Percentiles rank a stretch among this genome's conserved stretches.
phyloP scores from a whole-genome alignment of 495 filamentous ascomycete species.

The Parathielavia hyrcaniae region DNA sequence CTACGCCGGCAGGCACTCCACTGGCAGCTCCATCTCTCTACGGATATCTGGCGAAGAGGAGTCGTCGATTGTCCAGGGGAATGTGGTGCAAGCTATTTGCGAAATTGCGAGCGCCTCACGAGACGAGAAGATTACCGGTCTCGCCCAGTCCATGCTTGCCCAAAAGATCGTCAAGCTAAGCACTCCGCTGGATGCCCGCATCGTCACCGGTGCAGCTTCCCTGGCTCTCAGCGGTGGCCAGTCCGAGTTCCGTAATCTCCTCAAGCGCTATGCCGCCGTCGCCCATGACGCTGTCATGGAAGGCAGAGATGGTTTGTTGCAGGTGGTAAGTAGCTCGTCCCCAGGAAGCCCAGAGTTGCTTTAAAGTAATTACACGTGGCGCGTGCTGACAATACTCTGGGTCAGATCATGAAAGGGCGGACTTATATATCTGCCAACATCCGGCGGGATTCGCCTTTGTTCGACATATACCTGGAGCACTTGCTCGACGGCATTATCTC shows the following conservation, averaged over 20 bases:
- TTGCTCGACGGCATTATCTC: constrained; percentile 83
- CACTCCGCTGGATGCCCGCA: constrained; percentile 66
- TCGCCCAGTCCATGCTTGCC: constrained; percentile 91
- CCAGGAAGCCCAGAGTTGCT: constrained; percentile 26
- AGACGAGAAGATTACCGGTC: constrained; percentile 85
- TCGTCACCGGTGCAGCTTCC: constrained; percentile 71
- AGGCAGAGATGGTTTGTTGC: constrained; percentile 51
- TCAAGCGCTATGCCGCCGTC: constrained; percentile 73
- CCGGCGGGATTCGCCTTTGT: constrained; percentile 59
- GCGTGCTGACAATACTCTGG: constrained; percentile 17
- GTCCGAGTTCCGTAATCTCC: constrained; percentile 71
- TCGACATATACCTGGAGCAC: constrained; percentile 71
- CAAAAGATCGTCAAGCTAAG: constrained; percentile 86
- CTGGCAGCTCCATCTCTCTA: constrained; percentile 73
- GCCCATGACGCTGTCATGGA: constrained; percentile 64
- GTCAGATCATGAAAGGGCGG: constrained; percentile 66
- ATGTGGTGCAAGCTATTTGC: constrained; percentile 83
- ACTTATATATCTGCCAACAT: constrained; percentile 66
- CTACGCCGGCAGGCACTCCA: constrained; percentile 51
- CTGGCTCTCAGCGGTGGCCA: constrained; percentile 69
- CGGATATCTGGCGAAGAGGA: constrained; percentile 67
- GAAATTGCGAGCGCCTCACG: constrained; percentile 71
- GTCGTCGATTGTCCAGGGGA: constrained; percentile 61
- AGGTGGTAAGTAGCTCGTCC: constrained; percentile 51
- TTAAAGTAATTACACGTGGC: no score